Evolutionary conservation across 1,139 yeast species (phyloP).

Genomic region (Geotrichum candidum): DNA sequence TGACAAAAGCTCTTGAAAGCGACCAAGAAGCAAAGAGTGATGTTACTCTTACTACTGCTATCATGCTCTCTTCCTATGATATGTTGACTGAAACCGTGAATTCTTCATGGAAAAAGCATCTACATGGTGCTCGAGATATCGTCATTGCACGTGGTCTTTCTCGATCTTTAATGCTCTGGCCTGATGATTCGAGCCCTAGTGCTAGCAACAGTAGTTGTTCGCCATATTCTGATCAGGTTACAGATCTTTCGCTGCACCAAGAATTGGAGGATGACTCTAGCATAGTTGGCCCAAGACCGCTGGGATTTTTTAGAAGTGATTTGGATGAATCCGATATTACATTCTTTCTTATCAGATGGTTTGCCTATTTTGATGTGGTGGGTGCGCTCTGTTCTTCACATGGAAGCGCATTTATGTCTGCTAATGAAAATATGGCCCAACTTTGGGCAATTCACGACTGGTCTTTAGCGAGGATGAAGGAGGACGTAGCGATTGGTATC

Average conservation of each 20-base stretch:
- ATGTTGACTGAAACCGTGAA: conserved; percentile 40
- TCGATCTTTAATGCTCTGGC: conserved; percentile 5
- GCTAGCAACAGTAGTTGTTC: neutral
- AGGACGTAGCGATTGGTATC: conserved; percentile 6
- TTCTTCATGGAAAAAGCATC: conserved; percentile 45
- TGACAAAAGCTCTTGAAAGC: conserved; percentile 48
- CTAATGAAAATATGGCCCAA: conserved; percentile 25
- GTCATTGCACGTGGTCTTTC: conserved; percentile 53
- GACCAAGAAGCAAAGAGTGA: conserved; percentile 53
- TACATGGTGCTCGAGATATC: conserved; percentile 64
- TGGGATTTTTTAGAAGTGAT: conserved; percentile 23
- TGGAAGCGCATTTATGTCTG: conserved; percentile 27
- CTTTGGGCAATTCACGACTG: conserved; percentile 27
- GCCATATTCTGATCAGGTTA: neutral
- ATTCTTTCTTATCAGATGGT: conserved; percentile 64
- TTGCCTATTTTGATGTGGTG: conserved; percentile 63
- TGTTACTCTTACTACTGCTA: conserved; percentile 59
- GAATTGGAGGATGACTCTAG: neutral
- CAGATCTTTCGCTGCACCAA: neutral
- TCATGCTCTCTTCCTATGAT: conserved; percentile 59
- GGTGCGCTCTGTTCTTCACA: conserved; percentile 45
- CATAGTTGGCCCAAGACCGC: conserved; percentile 27
- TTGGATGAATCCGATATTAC: conserved; percentile 41
- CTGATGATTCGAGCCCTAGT: neutral
- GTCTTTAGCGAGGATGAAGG: conserved; percentile 18